A percentile compares a stretch with the other conserved stretches of the same genome.
Conservation (phyloP, 2,329 filamentous ascomycete species). For the Alternaria hordeiaustralica region DNA sequence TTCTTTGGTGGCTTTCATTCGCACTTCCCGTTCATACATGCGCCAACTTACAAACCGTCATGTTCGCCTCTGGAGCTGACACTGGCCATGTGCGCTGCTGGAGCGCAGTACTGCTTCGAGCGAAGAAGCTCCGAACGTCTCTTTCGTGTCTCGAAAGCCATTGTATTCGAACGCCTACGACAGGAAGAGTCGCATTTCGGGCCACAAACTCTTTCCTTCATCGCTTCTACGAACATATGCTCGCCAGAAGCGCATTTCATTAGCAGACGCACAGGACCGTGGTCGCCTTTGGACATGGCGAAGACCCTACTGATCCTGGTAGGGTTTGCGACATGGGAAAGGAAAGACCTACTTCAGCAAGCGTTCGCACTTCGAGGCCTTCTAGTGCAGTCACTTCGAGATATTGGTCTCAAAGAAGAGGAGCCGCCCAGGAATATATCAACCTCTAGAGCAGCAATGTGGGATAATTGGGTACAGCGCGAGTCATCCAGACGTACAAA, state of each 20-base stretch:
- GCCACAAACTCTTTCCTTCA: constrained; percentile 30
- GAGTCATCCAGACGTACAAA: constrained; percentile 42
- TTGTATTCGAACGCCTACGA: constrained; percentile 35
- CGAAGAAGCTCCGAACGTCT: constrained; percentile 35
- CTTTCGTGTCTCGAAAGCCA: constrained; percentile 37
- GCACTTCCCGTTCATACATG: constrained; percentile 44
- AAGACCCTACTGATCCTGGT: constrained; percentile 41
- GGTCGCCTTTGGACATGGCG: constrained; percentile 36
- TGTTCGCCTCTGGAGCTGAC: constrained; percentile 41
- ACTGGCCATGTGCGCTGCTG: constrained; percentile 41
- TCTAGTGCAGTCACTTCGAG: constrained; percentile 36
- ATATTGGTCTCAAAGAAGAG: constrained; percentile 36
- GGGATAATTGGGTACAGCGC: constrained; percentile 38
- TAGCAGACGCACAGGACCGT: constrained; percentile 26
- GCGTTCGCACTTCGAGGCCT: constrained; percentile 38
- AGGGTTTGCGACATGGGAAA: constrained; percentile 42
- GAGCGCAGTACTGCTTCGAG: constrained; percentile 46
- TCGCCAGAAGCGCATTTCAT: constrained; percentile 11
- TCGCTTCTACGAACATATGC: constrained; percentile 19
- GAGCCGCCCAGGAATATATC: constrained; percentile 7
- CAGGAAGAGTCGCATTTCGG: constrained; percentile 35
- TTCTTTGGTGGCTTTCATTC: constrained; percentile 43
- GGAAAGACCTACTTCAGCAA: constrained; percentile 37
- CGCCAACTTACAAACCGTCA: constrained; percentile 40
- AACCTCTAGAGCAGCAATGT: constrained; percentile 30